Evolutionary conservation across 2,329 filamentous ascomycete genomes (phyloP).

Genomic region (Metarhizium humberi): DNA sequence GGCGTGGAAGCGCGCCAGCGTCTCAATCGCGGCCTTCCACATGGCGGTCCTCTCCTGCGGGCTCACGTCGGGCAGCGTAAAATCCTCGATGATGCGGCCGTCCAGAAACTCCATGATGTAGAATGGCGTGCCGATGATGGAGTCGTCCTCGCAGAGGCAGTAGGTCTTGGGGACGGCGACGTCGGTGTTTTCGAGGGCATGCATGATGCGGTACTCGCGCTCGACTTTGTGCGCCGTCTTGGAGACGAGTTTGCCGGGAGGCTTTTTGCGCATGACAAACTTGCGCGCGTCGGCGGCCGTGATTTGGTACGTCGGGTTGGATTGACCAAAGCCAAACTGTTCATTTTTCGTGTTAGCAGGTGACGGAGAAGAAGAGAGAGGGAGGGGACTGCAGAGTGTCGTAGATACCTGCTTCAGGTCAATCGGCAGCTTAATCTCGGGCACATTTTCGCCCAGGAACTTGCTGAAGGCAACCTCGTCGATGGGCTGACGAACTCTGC

Average conservation of each 20-base stretch:
- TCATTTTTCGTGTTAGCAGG: no score
- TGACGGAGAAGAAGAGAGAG: not conserved
- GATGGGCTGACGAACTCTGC: slow-evolving; percentile 81
- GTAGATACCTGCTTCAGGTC: slow-evolving; percentile 74
- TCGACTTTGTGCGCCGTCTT: slow-evolving; percentile 95
- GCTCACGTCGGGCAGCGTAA: slow-evolving; percentile 64
- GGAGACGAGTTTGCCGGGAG: slow-evolving; percentile 85
- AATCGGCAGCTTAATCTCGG: slow-evolving; percentile 72
- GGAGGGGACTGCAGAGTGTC: not conserved
- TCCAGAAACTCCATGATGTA: slow-evolving; percentile 97
- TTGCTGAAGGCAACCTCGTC: slow-evolving; percentile 69
- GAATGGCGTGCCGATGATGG: slow-evolving; percentile 79
- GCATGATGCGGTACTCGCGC: slow-evolving; percentile 85
- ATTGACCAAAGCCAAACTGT: slow-evolving; percentile 94
- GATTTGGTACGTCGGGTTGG: slow-evolving; percentile 92
- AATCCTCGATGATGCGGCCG: slow-evolving; percentile 87
- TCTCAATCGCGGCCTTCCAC: slow-evolving; percentile 79
- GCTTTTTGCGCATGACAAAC: slow-evolving; percentile 95
- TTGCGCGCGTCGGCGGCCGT: slow-evolving; percentile 59
- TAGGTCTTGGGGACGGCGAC: slow-evolving; percentile 80
- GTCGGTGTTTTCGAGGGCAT: slow-evolving; percentile 67
- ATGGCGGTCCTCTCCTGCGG: slow-evolving; percentile 63
- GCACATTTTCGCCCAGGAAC: slow-evolving; percentile 72
- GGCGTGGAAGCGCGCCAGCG: slow-evolving; percentile 76
- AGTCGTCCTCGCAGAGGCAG: slow-evolving; percentile 75